phyloP scores from a whole-genome alignment of 73 alveolate species.

The Urostyla sp. region DNA sequence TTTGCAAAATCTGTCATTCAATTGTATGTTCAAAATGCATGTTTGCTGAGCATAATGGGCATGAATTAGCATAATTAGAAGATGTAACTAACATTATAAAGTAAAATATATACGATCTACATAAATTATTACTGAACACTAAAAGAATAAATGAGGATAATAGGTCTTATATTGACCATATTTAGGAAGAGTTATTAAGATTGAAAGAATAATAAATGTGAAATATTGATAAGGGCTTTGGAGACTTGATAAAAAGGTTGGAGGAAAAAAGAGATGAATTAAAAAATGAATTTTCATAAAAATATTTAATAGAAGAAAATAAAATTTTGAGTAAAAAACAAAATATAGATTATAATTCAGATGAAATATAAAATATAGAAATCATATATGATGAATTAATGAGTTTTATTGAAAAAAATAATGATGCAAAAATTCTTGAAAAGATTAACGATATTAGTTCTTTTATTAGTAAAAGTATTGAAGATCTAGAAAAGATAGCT shows the following conservation, averaged over 20 bases:
- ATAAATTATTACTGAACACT: constrained; percentile 75
- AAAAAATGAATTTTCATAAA: constrained; percentile 73
- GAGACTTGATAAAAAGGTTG: constrained; percentile 73
- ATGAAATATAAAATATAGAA: constrained; percentile 75
- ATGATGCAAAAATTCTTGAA: constrained; percentile 79
- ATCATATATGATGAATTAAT: constrained; percentile 74
- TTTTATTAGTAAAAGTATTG: constrained; percentile 74
- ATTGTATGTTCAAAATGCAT: constrained; percentile 81
- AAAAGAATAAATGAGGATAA: constrained; percentile 76
- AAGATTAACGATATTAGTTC: constrained; percentile 77
- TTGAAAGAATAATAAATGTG: constrained; percentile 67
- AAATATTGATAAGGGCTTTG: constrained; percentile 78
- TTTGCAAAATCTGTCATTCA: constrained; percentile 78
- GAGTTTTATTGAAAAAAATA: constrained; percentile 64
- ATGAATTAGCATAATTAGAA: constrained; percentile 79
- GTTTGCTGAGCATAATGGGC: constrained; percentile 87
- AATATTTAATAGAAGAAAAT: constrained; percentile 74
- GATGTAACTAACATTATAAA: constrained; percentile 78
- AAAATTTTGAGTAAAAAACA: constrained; percentile 58
- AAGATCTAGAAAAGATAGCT: constrained; percentile 78
- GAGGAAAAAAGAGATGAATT: constrained; percentile 81
- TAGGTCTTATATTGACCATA: constrained; percentile 59
- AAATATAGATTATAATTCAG: constrained; percentile 68
- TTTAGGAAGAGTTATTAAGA: constrained; percentile 71
- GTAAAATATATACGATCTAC: constrained; percentile 76